Evolutionary conservation across 2,329 filamentous ascomycete genomes (phyloP), one percentile per base, ranked within the genome.

Genomic region (Pestalotiopsis sp.): DNA sequence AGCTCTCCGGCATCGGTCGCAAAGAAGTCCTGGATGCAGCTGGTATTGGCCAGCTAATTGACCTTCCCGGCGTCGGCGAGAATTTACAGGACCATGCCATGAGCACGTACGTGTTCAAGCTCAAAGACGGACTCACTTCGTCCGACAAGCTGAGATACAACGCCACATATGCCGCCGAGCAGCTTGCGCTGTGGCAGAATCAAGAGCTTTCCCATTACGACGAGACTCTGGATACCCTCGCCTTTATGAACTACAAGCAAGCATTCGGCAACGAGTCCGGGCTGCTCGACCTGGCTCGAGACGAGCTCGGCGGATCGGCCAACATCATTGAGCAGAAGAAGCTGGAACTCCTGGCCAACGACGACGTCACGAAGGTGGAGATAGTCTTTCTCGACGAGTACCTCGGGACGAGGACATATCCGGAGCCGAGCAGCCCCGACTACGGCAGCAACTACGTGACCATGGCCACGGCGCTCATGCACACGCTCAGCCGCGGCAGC

Each of bases 41-140:
- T 6, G 82, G 81, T 2, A 82, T 87, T 36, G 75, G 80, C 7
- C 76, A 77, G 2, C 68, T 81, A 5, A 77, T 84, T 45, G 79
- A 85, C 62, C 77, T 85, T 17, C 80, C 82, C 4, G 82, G 82
- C 3, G 84, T 87, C 3, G 85, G 85, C 4, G 78, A 83, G 64
- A 83, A 85, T 69, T 82, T 86, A 68, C 84, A 86, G 69, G 84
- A 86, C 70, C 84, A 87, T 20, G 73, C 74, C 41, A 71, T 68
- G 25, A 72, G 78, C 62, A 60, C 66, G 9, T 70, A 31, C 3
- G 5, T 41, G 2, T 66, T 62, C 12, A 25, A 49, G 4, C 14
- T 38, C 14, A 64, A 59, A 39, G 78, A 1, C 77, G 82, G 2
- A 68, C 79, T 45, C 14, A 23, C 77, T 78, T 12, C 71, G 58